phyloP scores from a whole-genome alignment of 768 basidiomycete species.

The Leccinellum luteum region DNA sequence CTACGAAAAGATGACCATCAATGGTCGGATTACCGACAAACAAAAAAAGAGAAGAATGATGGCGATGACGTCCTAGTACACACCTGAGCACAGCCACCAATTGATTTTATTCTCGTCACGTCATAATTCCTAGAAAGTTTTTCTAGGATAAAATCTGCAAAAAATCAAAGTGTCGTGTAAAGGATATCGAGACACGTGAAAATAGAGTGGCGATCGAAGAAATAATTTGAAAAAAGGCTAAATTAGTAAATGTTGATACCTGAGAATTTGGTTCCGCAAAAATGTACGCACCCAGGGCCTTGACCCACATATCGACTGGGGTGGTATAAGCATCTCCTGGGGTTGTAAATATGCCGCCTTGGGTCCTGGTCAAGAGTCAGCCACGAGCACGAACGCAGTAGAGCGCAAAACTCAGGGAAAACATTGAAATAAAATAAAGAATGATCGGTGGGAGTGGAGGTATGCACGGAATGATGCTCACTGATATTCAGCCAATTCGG shows the following conservation, averaged over 20 bases:
- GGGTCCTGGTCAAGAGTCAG: slow-evolving; percentile 53
- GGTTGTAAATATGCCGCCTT: slow-evolving; percentile 83
- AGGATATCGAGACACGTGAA: slow-evolving; percentile 18
- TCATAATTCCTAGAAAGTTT: slow-evolving; percentile 72
- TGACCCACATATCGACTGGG: slow-evolving; percentile 90
- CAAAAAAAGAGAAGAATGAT: not conserved
- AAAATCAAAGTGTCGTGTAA: slow-evolving; percentile 11
- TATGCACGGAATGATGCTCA: slow-evolving; percentile 39
- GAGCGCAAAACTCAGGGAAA: not conserved
- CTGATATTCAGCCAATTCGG: slow-evolving; percentile 78
- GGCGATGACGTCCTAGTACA: slow-evolving; percentile 15
- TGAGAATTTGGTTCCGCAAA: slow-evolving; percentile 63
- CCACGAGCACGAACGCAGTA: slow-evolving; percentile 7
- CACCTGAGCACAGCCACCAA: slow-evolving; percentile 80
- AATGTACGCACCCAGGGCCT: slow-evolving; percentile 60
- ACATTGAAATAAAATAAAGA: not conserved
- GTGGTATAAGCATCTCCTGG: slow-evolving; percentile 86
- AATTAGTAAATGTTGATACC: slow-evolving; percentile 37
- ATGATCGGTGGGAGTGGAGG: slow-evolving; percentile 1
- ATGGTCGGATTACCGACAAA: slow-evolving; percentile 4
- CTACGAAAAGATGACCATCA: slow-evolving; percentile 22
- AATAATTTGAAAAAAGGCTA: slow-evolving; percentile 27
- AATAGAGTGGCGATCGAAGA: slow-evolving; percentile 32
- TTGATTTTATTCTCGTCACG: slow-evolving; percentile 64
- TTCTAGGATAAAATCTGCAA: slow-evolving; percentile 67